Percentiles rank a stretch among this genome's conserved stretches.
Evolutionary conservation across 2,329 filamentous ascomycete species (phyloP).

Genomic region (Pseudogymnoascus sp.): DNA sequence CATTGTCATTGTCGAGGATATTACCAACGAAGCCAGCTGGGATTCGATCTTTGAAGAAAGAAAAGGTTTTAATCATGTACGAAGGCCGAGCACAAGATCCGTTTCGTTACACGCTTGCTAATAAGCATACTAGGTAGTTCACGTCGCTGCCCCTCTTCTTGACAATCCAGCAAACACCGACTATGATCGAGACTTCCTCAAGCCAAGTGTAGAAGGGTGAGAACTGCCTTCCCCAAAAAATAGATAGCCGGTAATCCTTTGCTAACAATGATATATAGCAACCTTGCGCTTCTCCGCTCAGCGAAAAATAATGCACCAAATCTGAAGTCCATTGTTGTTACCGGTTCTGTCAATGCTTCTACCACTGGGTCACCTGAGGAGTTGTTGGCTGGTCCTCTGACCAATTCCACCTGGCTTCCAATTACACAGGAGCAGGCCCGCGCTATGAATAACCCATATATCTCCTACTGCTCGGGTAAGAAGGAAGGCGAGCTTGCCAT

Average conservation of each 20-base stretch:
- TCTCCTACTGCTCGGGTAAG: constrained; percentile 26
- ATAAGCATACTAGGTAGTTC: constrained; percentile 19
- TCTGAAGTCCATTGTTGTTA: constrained; percentile 28
- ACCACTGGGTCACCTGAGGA: constrained; percentile 24
- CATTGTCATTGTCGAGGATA: constrained; percentile 28
- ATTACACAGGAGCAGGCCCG: constrained; percentile 22
- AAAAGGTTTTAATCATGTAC: constrained; percentile 24
- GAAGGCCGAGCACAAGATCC: background rate
- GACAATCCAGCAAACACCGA: constrained; percentile 25
- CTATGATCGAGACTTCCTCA: constrained; percentile 28
- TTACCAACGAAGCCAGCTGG: constrained; percentile 23
- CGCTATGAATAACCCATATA: constrained; percentile 21
- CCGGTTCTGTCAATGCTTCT: constrained; percentile 25
- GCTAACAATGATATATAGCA: constrained; percentile 15
- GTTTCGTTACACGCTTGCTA: background rate
- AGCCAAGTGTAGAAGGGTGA: constrained; percentile 25
- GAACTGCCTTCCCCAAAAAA: background rate
- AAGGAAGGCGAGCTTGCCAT: constrained; percentile 27
- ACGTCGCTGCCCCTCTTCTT: constrained; percentile 28
- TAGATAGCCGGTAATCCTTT: background rate
- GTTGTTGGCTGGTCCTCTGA: constrained; percentile 20
- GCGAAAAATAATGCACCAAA: constrained; percentile 23
- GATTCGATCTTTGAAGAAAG: constrained; percentile 24
- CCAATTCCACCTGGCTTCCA: constrained; percentile 23
- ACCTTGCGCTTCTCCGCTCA: constrained; percentile 25